Evolutionary conservation across 495 filamentous ascomycete species (phyloP).

Genomic region (Hyphodiscus hymeniophilus): DNA sequence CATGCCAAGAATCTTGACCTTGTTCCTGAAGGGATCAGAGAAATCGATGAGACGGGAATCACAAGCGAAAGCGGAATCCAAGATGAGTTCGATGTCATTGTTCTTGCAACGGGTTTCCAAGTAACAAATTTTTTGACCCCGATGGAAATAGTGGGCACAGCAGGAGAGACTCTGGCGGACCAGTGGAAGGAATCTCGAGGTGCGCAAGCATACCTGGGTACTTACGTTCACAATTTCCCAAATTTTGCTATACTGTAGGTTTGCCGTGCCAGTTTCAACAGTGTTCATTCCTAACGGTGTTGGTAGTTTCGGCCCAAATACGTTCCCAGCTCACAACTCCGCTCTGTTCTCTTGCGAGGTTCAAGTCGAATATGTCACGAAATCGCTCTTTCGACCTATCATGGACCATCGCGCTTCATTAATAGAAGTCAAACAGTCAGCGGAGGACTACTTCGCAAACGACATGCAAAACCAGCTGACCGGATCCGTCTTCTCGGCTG

Average conservation of each 20-base stretch:
- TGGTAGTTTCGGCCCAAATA: conserved; percentile 36
- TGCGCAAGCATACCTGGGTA: conserved; percentile 32
- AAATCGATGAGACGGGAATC: conserved; percentile 30
- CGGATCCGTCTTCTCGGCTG: conserved; percentile 24
- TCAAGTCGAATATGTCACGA: conserved; percentile 28
- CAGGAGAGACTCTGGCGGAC: conserved; percentile 25
- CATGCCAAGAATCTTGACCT: conserved; percentile 28
- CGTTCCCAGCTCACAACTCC: conserved; percentile 35
- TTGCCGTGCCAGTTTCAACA: too few relatives aligned
- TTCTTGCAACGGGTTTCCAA: conserved; percentile 35
- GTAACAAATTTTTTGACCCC: conserved; percentile 25
- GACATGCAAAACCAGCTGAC: conserved; percentile 22
- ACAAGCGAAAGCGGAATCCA: conserved; percentile 19
- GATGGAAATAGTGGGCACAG: conserved; percentile 29
- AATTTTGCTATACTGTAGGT: conserved; percentile 36
- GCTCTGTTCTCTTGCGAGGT: conserved; percentile 31
- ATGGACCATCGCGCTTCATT: conserved; percentile 26
- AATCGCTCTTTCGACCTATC: conserved; percentile 21
- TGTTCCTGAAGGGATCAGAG: conserved; percentile 25
- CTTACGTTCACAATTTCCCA: conserved; percentile 30
- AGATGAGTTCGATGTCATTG: conserved; percentile 31
- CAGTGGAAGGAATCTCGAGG: conserved; percentile 31
- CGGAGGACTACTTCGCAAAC: conserved; percentile 25
- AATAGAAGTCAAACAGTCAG: conserved; percentile 27
- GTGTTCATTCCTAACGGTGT: too few relatives aligned